These are phyloP conservation scores for Sporothrix schenckii DNA, from an alignment of 2,329 filamentous ascomycete genomes.

Conservation along the genomic window DNA sequence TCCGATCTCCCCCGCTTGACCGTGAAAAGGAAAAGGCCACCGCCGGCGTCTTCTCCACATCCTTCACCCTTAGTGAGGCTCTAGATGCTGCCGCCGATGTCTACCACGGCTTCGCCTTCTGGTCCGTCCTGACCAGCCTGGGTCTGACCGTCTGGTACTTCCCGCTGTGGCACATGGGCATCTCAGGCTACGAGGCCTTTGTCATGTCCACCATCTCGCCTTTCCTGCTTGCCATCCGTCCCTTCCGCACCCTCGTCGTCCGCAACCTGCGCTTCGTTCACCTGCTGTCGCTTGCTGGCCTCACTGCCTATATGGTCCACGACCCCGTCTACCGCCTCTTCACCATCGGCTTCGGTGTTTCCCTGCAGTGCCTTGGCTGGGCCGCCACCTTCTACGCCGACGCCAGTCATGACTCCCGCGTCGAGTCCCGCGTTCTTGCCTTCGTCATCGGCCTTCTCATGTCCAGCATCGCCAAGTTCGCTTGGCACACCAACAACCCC, in stretches of 20 bases:
- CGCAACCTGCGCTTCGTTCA: conserved; percentile 72
- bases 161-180: conserved; percentile 98
- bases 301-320: conserved; percentile 76
- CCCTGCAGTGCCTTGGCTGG: conserved; percentile 81
- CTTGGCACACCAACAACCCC: conserved; percentile 92
- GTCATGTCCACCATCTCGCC: conserved; percentile 85
- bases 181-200: conserved; percentile 90
- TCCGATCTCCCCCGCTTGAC: conserved; percentile 51
- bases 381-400: conserved; percentile 79
- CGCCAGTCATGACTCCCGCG: conserved; percentile 69
- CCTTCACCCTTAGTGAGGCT: conserved; percentile 73
- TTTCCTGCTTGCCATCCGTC: conserved; percentile 70
- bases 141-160: conserved; percentile 96
- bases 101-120: conserved; percentile 95
- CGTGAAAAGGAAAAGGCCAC: conserved; percentile 78
- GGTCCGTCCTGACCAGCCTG: conserved; percentile 89
- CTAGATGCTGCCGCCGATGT: conserved; percentile 84
- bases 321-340: conserved; percentile 77
- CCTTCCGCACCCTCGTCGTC: conserved; percentile 68
- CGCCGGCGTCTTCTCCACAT: conserved; percentile 67
- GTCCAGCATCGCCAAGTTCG: conserved; percentile 88
- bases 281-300: conserved; percentile 70
- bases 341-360: conserved; percentile 77
- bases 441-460: conserved; percentile 81
- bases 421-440: conserved; percentile 80